phyloP scores from a whole-genome alignment of 257 asterid species.

The Nicotiana benthamiana region DNA sequence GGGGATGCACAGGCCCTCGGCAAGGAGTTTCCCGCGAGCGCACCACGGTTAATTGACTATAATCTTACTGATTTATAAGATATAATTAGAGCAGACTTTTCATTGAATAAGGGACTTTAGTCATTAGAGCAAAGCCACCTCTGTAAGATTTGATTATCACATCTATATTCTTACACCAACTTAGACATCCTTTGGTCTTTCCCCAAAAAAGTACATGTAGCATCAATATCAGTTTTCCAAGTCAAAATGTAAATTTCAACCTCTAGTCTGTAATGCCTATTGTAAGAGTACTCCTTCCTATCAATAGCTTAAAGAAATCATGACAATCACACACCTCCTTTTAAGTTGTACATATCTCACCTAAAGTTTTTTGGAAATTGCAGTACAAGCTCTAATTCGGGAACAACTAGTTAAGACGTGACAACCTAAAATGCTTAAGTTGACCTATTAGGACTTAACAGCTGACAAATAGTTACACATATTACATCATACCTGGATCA shows the following conservation, averaged over 20 bases:
- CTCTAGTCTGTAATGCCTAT: background rate
- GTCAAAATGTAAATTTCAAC: background rate
- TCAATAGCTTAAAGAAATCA: background rate
- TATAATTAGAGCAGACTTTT: background rate
- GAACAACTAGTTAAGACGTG: background rate
- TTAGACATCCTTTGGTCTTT: background rate
- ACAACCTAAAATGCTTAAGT: background rate
- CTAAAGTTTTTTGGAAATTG: background rate
- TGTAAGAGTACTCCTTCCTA: background rate
- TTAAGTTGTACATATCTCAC: background rate
- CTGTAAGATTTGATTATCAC: background rate
- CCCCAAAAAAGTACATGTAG: background rate
- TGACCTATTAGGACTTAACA: background rate
- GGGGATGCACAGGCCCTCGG: too few species aligned
- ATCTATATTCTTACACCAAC: background rate
- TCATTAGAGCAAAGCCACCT: background rate
- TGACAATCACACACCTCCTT: background rate
- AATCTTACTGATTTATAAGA: background rate
- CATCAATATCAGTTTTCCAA: background rate
- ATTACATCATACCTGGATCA: conserved; percentile 70
- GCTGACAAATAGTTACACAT: background rate
- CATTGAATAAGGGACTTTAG: background rate
- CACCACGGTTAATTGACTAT: too few species aligned
- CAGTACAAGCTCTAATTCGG: background rate
- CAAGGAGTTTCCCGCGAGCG: too few species aligned